Base-by-base conservation (phyloP, 257 asterid genomes). In the Penstemon davidsonii region DNA sequence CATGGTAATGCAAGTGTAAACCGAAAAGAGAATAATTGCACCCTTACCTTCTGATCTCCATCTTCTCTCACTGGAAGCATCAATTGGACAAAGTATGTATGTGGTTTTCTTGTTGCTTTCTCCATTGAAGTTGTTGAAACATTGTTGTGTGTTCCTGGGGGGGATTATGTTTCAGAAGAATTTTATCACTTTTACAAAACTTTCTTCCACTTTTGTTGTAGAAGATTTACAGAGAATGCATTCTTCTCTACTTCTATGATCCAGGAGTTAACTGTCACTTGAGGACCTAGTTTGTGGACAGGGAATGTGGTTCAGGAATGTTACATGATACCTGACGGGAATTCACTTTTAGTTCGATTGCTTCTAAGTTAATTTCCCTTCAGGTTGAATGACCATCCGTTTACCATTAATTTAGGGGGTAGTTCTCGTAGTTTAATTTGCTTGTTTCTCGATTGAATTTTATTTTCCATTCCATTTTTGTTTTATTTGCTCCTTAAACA, bases 341-440 rank as follows among this genome's bases (percentile, higher is more conserved):
- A 15, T 69, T 58, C 51, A 43, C 55, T 51, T 10, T 59, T 46
- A 43, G 50, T 37, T 68, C 5, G 41, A 33, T 74, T 68, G 37
- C 25, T 45, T 11, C 39, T 7, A 42, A 45, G 63, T 52, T 52
- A 19, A 19, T 11, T 50, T 43, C 56, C 1, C 39, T 47, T 47
- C 44, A 13, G 62, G 63, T 45, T 5, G 18, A 6, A 49, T 4
- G 4, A 44, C 40, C 25, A 19, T 55, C 33, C 54, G 7, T 7
- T 42, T 55, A 18, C 53, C 61, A 47, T 53, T 0, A 5, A 60
- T 39, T 2, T 8, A 5, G 10, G 63, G 58, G 67, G 44, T 40
- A 39, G 4, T 7, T 66, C 49, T 11, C 36, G 13, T 39, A 38
- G 42, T 6, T 8, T 13, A 40, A 70, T 12, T 18, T 4, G 4